These are phyloP conservation scores for Aureobasidium sp. DNA, from an alignment of 2,329 filamentous ascomycete species.

Conservation along the genomic window DNA sequence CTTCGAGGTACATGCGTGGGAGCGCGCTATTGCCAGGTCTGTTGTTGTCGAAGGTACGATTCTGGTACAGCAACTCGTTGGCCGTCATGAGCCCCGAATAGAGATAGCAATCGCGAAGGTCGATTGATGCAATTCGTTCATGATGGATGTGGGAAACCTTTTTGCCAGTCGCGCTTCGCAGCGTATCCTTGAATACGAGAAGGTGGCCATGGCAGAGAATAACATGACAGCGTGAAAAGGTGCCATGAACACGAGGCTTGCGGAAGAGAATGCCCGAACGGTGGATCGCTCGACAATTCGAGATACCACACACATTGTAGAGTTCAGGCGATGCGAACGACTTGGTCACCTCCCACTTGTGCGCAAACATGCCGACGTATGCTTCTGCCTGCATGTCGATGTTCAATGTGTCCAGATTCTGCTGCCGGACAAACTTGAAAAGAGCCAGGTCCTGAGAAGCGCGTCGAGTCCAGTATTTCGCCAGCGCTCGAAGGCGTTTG, in stretches of 20 bases:
- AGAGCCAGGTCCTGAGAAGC: slow-evolving; percentile 50
- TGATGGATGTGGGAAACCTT: slow-evolving; percentile 56
- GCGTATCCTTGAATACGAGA: slow-evolving; percentile 54
- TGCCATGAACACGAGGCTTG: slow-evolving; percentile 55
- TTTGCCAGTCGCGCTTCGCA: slow-evolving; percentile 49
- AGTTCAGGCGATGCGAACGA: slow-evolving; percentile 56
- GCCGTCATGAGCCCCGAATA: slow-evolving; percentile 59
- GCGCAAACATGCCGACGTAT: slow-evolving; percentile 57
- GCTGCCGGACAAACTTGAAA: slow-evolving; percentile 49
- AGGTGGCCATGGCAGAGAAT: slow-evolving; percentile 55
- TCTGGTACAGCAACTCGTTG: slow-evolving; percentile 56
- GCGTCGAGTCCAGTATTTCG: slow-evolving; percentile 56
- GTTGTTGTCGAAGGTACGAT: slow-evolving; percentile 58
- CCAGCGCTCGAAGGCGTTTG: slow-evolving; percentile 48
- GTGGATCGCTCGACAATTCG: slow-evolving; percentile 54
- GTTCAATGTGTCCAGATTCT: slow-evolving; percentile 53
- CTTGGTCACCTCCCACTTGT: slow-evolving; percentile 61
- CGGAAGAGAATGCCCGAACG: slow-evolving; percentile 57
- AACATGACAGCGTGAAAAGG: slow-evolving; percentile 55
- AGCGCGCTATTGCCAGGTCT: slow-evolving; percentile 53
- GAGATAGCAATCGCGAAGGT: slow-evolving; percentile 57
- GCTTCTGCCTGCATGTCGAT: slow-evolving; percentile 62
- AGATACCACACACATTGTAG: slow-evolving; percentile 63
- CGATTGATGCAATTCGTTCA: slow-evolving; percentile 51
- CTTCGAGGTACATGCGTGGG: slow-evolving; percentile 53